phyloP scores from a whole-genome alignment of 2,329 filamentous ascomycete genomes.

The Arthrobotrys pseudoclavata region DNA sequence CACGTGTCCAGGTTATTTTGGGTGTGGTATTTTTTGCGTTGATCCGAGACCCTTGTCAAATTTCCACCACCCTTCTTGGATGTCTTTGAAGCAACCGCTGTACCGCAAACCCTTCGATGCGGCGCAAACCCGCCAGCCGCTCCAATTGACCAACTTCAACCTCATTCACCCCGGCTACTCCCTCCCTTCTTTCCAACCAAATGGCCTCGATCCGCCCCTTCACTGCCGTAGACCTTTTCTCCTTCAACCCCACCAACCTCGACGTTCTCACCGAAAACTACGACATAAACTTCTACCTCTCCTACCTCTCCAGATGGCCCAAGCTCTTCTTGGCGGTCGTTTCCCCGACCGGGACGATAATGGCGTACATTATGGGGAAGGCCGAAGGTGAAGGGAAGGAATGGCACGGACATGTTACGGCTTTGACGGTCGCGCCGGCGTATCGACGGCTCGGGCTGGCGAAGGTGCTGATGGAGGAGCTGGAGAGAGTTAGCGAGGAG shows the following conservation, averaged over 20 bases:
- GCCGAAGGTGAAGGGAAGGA: constrained; percentile 62
- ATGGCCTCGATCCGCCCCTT: constrained; percentile 92
- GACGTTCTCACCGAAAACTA: constrained; percentile 99
- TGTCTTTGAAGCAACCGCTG: not conserved
- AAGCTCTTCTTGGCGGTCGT: constrained; percentile 93
- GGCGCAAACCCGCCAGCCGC: constrained; percentile 27
- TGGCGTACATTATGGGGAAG: constrained; percentile 98
- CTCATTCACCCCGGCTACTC: not conserved
- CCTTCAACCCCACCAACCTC: constrained; percentile 93
- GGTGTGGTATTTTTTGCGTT: constrained; percentile 50
- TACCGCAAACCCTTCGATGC: constrained; percentile 38
- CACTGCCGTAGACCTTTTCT: constrained; percentile 84
- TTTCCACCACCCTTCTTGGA: constrained; percentile 12
- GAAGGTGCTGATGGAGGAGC: constrained; percentile 81
- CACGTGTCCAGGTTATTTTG: too few species aligned
- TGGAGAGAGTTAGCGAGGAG: constrained; percentile 82
- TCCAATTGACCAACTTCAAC: constrained; percentile 28
- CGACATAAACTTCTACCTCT: constrained; percentile 92
- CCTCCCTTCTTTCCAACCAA: constrained; percentile 5
- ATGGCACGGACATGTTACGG: constrained; percentile 99
- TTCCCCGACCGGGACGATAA: constrained; percentile 85
- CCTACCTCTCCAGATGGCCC: constrained; percentile 96
- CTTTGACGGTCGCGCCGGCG: constrained; percentile 88
- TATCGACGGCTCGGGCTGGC: constrained; percentile 89
- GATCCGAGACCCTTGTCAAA: constrained; percentile 4